Evolutionary conservation across 768 basidiomycete genomes (phyloP).

Genomic region (Pleurotus ostreatus): DNA sequence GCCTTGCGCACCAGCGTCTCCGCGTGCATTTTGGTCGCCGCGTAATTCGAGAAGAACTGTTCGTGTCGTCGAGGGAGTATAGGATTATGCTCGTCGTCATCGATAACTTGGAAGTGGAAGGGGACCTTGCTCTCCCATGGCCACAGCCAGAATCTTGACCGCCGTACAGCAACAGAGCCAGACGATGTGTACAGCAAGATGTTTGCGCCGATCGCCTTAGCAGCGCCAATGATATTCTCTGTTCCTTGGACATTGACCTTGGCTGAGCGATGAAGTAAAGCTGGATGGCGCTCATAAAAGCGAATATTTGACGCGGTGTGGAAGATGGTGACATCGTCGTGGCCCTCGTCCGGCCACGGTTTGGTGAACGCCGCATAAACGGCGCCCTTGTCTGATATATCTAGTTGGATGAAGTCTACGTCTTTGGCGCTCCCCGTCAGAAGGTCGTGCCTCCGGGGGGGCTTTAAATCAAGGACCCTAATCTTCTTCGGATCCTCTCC

Average conservation of each 20-base stretch:
- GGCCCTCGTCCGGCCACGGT: constrained; percentile 47
- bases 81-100: constrained; percentile 47
- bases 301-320: constrained; percentile 78
- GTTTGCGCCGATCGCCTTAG: constrained; percentile 48
- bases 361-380: constrained; percentile 59
- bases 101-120: constrained; percentile 57
- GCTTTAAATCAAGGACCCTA: constrained; percentile 63
- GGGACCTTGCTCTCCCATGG: constrained; percentile 67
- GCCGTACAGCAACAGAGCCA: constrained; percentile 55
- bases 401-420: constrained; percentile 54
- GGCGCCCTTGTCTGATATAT: constrained; percentile 50
- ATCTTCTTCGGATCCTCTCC: constrained; percentile 68
- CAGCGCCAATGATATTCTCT: constrained; percentile 59
- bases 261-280: constrained; percentile 49
- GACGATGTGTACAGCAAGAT: constrained; percentile 73
- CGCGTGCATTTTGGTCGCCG: constrained; percentile 56
- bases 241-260: constrained; percentile 67
- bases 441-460: constrained; percentile 55
- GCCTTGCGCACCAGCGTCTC: constrained; percentile 42
- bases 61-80: constrained; percentile 48
- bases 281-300: constrained; percentile 61
- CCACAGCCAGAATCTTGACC: constrained; percentile 64
- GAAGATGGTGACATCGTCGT: constrained; percentile 53
- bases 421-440: constrained; percentile 45
- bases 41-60: constrained; percentile 78